Evolutionary conservation across 2,329 filamentous ascomycete species (phyloP).

Genomic region (Penicillium nordicum): DNA sequence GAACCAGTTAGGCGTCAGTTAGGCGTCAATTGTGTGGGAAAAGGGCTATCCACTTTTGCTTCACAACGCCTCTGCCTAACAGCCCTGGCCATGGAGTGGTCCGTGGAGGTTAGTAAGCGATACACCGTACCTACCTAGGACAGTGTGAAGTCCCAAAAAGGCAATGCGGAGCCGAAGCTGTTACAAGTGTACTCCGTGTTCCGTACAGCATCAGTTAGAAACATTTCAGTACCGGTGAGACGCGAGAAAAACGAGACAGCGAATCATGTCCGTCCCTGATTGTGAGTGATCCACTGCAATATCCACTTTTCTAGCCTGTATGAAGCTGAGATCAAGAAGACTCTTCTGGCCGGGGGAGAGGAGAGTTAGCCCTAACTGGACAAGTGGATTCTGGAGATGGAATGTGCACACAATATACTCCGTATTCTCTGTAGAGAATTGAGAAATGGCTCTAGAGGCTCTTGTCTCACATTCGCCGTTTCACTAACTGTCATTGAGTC

Average conservation of each 20-base stretch:
- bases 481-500: background rate
- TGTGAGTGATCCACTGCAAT: conserved; percentile 11
- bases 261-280: conserved; percentile 11
- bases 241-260: background rate
- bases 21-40: conserved; percentile 3
- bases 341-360: conserved; percentile 1
- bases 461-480: background rate
- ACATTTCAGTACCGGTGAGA: conserved; percentile 18
- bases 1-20: conserved; percentile 9
- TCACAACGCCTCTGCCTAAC: background rate
- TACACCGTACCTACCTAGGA: background rate
- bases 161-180: conserved; percentile 1
- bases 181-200: background rate
- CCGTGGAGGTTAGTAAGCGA: conserved; percentile 2
- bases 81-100: background rate
- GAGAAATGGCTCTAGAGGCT: background rate
- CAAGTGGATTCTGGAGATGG: conserved; percentile 6
- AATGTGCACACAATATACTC: background rate
- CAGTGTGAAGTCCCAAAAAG: background rate
- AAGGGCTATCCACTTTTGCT: background rate
- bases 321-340: conserved; percentile 20
- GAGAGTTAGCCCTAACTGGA: conserved; percentile 6
- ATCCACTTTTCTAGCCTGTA: background rate
- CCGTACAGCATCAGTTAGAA: background rate
- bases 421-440: background rate